Conservation (phyloP, 371 early-diverging fungal species). For the Modicella reniformis region DNA sequence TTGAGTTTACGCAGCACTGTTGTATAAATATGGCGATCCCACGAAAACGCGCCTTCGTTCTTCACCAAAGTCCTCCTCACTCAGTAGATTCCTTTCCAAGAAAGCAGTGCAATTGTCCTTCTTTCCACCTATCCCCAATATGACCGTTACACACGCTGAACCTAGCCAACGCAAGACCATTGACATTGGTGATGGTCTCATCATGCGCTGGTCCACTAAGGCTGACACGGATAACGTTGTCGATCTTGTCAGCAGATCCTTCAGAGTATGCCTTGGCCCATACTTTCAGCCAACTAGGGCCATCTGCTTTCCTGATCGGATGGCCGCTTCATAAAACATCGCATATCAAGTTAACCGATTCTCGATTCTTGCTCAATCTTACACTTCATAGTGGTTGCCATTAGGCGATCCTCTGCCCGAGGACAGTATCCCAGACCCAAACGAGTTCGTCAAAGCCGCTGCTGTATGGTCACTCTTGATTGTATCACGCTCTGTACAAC, state of each 20-base stretch:
- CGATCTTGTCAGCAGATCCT: slow-evolving; percentile 18
- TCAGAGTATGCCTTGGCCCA: too few relatives aligned
- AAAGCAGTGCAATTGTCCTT: too few relatives aligned
- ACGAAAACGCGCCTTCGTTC: too few relatives aligned
- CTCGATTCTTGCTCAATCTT: neutral
- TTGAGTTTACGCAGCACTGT: too few relatives aligned
- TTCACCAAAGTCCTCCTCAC: too few relatives aligned
- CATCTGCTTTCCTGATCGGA: too few relatives aligned
- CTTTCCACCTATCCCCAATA: neutral
- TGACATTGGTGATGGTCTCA: slow-evolving; percentile 39
- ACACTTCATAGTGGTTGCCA: slow-evolving; percentile 22
- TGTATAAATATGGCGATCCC: too few relatives aligned
- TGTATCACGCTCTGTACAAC: neutral
- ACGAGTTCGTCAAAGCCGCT: slow-evolving; percentile 17
- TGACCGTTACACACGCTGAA: slow-evolving; percentile 2
- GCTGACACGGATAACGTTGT: slow-evolving; percentile 36
- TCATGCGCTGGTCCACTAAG: slow-evolving; percentile 52
- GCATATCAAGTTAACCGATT: too few relatives aligned
- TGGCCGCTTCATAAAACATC: too few relatives aligned
- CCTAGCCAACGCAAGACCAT: slow-evolving; percentile 23
- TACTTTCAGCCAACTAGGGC: too few relatives aligned
- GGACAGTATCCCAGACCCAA: slow-evolving; percentile 26
- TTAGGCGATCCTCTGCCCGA: slow-evolving; percentile 26
- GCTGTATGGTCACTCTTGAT: slow-evolving; percentile 10
- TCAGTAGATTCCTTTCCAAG: too few relatives aligned